A percentile compares a stretch with the other conserved stretches of the same genome.
phyloP scores from a whole-genome alignment of 768 basidiomycete genomes.

The Naematelia encephala region DNA sequence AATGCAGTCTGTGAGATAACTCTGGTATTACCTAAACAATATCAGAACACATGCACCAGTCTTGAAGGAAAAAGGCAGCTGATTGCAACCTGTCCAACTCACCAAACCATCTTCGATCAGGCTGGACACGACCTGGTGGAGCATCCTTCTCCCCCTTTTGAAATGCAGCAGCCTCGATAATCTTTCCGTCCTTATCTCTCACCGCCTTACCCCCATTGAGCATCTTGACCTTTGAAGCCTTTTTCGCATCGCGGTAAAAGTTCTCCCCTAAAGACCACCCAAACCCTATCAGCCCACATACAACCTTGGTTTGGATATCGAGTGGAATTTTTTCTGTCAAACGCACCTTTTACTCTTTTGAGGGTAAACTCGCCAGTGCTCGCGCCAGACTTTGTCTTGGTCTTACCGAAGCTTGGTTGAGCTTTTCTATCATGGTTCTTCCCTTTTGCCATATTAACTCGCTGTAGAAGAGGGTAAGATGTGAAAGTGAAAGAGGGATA shows the following conservation, averaged over 20 bases:
- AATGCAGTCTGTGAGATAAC: constrained; percentile 95
- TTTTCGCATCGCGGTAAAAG: constrained; percentile 96
- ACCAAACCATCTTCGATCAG: constrained; percentile 98
- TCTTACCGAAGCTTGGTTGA: constrained; percentile 39
- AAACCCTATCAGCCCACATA: neutral
- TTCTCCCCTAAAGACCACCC: constrained; percentile 65
- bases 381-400: constrained; percentile 42
- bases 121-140: constrained; percentile 83
- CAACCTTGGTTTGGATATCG: too few relatives aligned
- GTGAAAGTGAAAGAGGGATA: neutral
- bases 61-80: neutral
- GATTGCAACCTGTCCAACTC: constrained; percentile 36
- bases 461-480: constrained; percentile 1
- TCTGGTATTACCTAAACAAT: constrained; percentile 80
- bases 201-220: constrained; percentile 87
- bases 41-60: neutral
- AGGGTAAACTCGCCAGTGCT: constrained; percentile 45
- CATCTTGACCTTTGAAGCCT: constrained; percentile 80
- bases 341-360: constrained; percentile 51
- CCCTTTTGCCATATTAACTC: constrained; percentile 46
- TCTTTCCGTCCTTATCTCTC: constrained; percentile 84
- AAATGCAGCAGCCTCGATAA: constrained; percentile 88
- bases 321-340: neutral
- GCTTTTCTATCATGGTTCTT: constrained; percentile 50
- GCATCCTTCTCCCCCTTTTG: constrained; percentile 93